A percentile compares a stretch with the other conserved stretches of the same genome.
Conservation (phyloP, 1,284 basidiomycete species). For the Sanghuangporus sanghuang region DNA sequence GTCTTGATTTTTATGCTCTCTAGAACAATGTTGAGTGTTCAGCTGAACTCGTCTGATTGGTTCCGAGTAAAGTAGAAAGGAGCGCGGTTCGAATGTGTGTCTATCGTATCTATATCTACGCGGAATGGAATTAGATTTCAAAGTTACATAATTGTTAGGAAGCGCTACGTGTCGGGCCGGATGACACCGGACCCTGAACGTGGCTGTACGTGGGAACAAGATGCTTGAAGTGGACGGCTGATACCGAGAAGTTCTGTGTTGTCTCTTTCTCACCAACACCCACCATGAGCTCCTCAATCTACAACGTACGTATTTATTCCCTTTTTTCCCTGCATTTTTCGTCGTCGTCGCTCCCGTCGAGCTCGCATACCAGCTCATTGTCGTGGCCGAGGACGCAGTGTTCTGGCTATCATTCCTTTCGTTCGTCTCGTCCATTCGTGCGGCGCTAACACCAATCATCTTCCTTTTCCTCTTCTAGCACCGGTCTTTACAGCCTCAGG, state of each 20-base stretch:
- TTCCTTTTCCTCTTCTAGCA: constrained; percentile 38
- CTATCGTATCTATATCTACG: no score
- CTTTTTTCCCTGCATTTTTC: constrained; percentile 7
- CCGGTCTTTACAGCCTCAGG: constrained; percentile 59
- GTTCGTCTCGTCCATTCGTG: neutral
- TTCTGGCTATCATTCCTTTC: neutral
- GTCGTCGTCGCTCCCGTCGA: neutral
- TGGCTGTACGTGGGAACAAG: neutral
- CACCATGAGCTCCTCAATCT: constrained; percentile 39
- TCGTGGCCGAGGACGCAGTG: neutral
- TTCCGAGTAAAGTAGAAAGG: no score
- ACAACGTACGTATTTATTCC: constrained; percentile 35
- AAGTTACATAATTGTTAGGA: neutral
- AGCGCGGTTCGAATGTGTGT: no score
- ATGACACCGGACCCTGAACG: neutral
- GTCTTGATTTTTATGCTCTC: neutral
- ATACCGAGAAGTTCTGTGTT: neutral
- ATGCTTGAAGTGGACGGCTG: neutral
- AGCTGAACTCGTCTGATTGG: no score
- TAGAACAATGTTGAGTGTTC: no score
- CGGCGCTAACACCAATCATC: constrained; percentile 10
- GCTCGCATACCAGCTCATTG: neutral
- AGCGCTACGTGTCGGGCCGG: neutral
- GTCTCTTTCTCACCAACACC: constrained; percentile 13
- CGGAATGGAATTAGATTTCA: no score